phyloP scores from a whole-genome alignment of 2,329 filamentous ascomycete genomes.

The Botryotinia globosa region DNA sequence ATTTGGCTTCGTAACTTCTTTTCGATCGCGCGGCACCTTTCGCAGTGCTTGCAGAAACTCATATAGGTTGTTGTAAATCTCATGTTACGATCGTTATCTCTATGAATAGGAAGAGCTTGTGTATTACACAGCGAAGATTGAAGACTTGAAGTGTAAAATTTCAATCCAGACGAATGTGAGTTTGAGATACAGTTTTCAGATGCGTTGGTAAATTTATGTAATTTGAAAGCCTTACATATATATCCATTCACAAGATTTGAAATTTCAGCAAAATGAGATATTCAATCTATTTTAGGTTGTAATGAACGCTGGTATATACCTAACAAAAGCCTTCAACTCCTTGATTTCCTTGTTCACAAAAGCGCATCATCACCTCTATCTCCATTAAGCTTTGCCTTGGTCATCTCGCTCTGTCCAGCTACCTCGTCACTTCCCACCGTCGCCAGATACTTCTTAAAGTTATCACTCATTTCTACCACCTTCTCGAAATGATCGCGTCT shows the following conservation, averaged over 20 bases:
- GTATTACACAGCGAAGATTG: no score
- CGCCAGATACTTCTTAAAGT: conserved; percentile 29
- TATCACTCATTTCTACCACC: conserved; percentile 29
- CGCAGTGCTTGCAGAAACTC: no score
- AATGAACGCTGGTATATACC: background rate
- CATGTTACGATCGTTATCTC: background rate
- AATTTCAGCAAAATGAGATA: background rate
- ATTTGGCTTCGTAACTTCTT: no score
- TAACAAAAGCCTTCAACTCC: background rate
- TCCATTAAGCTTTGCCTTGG: conserved; percentile 19
- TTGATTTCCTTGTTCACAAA: conserved; percentile 3
- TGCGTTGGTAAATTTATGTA: background rate
- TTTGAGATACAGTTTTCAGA: background rate
- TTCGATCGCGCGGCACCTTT: no score
- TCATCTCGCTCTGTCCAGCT: conserved; percentile 9
- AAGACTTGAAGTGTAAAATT: background rate
- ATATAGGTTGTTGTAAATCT: no score
- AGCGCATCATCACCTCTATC: conserved; percentile 29
- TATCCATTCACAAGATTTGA: background rate
- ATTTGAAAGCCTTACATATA: background rate
- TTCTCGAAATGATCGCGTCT: conserved; percentile 30
- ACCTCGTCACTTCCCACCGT: conserved; percentile 20
- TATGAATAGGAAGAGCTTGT: no score
- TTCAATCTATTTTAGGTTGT: background rate
- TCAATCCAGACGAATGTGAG: background rate